A percentile compares a stretch with the other conserved stretches of the same genome.
Conservation (phyloP, 768 basidiomycete genomes). For the Russula ochroleuca region DNA sequence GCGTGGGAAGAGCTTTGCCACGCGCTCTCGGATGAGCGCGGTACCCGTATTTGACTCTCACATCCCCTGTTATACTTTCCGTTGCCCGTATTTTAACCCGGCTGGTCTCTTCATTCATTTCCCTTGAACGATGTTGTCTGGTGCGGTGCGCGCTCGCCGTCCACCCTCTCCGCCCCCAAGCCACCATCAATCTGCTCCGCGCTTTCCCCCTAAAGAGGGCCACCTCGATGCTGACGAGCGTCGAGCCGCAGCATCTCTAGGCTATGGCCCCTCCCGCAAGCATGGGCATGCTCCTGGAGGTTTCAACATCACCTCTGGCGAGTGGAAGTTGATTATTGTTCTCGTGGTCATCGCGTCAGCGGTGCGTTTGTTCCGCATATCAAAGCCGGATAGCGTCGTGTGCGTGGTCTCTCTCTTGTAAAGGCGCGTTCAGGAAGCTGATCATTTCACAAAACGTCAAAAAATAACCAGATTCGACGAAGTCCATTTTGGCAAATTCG, state of each 20-base stretch:
- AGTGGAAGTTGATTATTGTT: constrained; percentile 68
- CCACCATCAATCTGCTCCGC: constrained; percentile 21
- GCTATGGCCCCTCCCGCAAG: constrained; percentile 26
- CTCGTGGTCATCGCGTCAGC: constrained; percentile 64
- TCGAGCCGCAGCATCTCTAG: constrained; percentile 27
- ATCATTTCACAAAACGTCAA: neutral
- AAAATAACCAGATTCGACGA: constrained; percentile 79
- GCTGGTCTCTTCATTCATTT: constrained; percentile 20
- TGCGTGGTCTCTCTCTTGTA: constrained; percentile 42
- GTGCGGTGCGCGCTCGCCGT: constrained; percentile 26
- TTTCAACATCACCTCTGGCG: constrained; percentile 59
- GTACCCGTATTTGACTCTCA: constrained; percentile 4
- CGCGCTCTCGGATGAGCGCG: neutral
- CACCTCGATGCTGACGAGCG: constrained; percentile 29
- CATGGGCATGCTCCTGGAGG: constrained; percentile 48
- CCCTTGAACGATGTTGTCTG: constrained; percentile 29
- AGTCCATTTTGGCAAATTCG: constrained; percentile 98
- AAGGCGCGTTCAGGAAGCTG: neutral
- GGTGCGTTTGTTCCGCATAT: constrained; percentile 86
- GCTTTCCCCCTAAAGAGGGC: constrained; percentile 26
- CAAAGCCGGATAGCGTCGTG: constrained; percentile 89
- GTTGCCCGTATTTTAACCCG: neutral
- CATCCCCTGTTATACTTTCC: constrained; percentile 17
- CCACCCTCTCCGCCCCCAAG: constrained; percentile 27
- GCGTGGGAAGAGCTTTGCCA: neutral